Evolutionary conservation across 148 eudicot genomes (phyloP).

Genomic region (Hydrangea macrophylla): DNA sequence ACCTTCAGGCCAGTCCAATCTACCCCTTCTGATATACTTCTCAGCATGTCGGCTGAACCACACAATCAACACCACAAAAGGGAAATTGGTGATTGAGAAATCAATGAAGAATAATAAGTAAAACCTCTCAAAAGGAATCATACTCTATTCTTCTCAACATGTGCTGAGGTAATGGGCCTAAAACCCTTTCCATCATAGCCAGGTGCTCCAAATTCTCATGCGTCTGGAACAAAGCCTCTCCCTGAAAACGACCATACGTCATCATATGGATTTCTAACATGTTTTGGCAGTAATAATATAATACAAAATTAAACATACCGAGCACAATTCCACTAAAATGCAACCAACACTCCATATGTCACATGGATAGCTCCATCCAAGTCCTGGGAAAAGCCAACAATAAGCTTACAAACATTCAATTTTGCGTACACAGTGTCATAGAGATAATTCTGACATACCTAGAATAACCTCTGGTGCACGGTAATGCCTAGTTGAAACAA

Average conservation of each 20-base stretch:
- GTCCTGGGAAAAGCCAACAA: slow-evolving; percentile 26
- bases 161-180: slow-evolving; percentile 57
- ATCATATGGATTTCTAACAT: neutral
- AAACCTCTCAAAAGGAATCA: slow-evolving; percentile 19
- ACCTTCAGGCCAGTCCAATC: slow-evolving; percentile 67
- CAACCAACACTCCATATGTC: slow-evolving; percentile 72
- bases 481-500: slow-evolving; percentile 66
- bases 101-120: neutral
- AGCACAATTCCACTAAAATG: slow-evolving; percentile 58
- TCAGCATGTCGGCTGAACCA: slow-evolving; percentile 52
- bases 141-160: slow-evolving; percentile 59
- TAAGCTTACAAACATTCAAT: neutral
- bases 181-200: slow-evolving; percentile 70
- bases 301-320: slow-evolving; percentile 31
- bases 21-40: slow-evolving; percentile 59
- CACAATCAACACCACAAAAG: slow-evolving; percentile 1
- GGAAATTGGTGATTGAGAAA: neutral
- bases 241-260: slow-evolving; percentile 27
- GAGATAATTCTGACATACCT: slow-evolving; percentile 26
- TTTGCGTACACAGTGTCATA: neutral
- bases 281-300: neutral
- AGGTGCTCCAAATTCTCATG: slow-evolving; percentile 66
- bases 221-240: slow-evolving; percentile 66
- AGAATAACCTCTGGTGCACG: slow-evolving; percentile 73
- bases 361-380: slow-evolving; percentile 68